phyloP scores from a whole-genome alignment of 2,329 filamentous ascomycete species.

The Microsporum canis region DNA sequence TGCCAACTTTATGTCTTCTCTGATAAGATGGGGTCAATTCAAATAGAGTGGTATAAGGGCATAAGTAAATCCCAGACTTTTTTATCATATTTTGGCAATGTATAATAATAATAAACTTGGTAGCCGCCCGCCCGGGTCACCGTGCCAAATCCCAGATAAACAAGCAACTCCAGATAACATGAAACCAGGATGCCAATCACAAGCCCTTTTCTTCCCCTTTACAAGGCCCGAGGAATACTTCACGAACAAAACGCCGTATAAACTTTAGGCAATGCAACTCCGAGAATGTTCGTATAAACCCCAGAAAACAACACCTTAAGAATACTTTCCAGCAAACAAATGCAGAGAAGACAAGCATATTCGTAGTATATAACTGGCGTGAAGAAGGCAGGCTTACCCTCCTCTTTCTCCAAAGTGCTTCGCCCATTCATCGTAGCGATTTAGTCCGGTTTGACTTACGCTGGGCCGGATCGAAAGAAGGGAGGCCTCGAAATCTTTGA shows the following conservation, averaged over 20 bases:
- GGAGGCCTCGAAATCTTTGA: slow-evolving; percentile 75
- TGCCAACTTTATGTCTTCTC: too few species aligned
- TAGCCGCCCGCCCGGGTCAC: neutral
- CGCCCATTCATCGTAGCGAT: slow-evolving; percentile 91
- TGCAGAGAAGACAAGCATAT: neutral
- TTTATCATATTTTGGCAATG: neutral
- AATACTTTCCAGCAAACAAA: neutral
- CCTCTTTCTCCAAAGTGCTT: slow-evolving; percentile 84
- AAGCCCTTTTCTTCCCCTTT: neutral
- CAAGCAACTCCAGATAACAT: neutral
- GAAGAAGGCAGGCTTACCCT: slow-evolving; percentile 39
- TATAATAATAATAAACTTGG: neutral
- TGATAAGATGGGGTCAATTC: too few species aligned
- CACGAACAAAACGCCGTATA: neutral
- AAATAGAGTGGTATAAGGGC: neutral
- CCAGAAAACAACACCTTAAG: neutral
- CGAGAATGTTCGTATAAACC: neutral
- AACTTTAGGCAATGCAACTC: neutral
- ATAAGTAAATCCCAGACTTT: neutral
- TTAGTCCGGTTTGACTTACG: slow-evolving; percentile 72
- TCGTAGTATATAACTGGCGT: neutral
- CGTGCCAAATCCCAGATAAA: neutral
- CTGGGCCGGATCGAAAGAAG: slow-evolving; percentile 76
- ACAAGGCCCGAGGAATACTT: neutral
- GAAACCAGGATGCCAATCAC: neutral